phyloP scores from a whole-genome alignment of 1,139 yeast species.

The Pichia sp. region DNA sequence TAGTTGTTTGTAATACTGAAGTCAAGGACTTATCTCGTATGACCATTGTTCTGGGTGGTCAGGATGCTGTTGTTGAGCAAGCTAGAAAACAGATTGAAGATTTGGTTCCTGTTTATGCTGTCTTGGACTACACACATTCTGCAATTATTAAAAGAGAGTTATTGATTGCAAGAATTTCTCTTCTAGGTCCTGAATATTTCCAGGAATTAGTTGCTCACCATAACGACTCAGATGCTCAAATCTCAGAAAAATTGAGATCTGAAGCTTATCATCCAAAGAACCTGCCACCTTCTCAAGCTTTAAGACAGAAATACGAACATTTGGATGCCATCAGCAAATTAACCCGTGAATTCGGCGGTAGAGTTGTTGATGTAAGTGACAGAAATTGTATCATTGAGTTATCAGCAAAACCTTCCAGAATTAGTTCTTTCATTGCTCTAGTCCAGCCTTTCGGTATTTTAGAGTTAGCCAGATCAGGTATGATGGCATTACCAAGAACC shows the following conservation, averaged over 20 bases:
- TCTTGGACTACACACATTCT: slow-evolving; percentile 84
- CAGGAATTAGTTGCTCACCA: slow-evolving; percentile 91
- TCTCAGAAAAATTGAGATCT: slow-evolving; percentile 36
- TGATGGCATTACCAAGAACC: slow-evolving; percentile 97
- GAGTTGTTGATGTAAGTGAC: slow-evolving; percentile 84
- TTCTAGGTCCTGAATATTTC: slow-evolving; percentile 94
- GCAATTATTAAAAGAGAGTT: slow-evolving; percentile 88
- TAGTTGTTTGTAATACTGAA: slow-evolving; percentile 94
- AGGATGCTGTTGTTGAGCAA: slow-evolving; percentile 94
- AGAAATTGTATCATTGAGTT: slow-evolving; percentile 91
- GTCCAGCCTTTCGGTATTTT: slow-evolving; percentile 93
- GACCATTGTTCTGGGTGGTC: slow-evolving; percentile 93
- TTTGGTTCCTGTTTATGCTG: slow-evolving; percentile 97
- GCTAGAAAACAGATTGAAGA: slow-evolving; percentile 99
- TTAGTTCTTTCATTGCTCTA: slow-evolving; percentile 77
- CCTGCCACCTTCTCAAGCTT: slow-evolving; percentile 83
- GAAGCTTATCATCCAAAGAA: slow-evolving; percentile 78
- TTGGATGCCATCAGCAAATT: slow-evolving; percentile 75
- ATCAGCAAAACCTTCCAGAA: slow-evolving; percentile 87
- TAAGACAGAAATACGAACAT: slow-evolving; percentile 89
- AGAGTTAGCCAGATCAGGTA: slow-evolving; percentile 95
- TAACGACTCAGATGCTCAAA: slow-evolving; percentile 41
- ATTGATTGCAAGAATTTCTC: slow-evolving; percentile 81
- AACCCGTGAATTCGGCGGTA: slow-evolving; percentile 86
- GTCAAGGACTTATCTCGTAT: slow-evolving; percentile 91